phyloP scores from a whole-genome alignment of 768 basidiomycete species.

The Boletus subparvulus region DNA sequence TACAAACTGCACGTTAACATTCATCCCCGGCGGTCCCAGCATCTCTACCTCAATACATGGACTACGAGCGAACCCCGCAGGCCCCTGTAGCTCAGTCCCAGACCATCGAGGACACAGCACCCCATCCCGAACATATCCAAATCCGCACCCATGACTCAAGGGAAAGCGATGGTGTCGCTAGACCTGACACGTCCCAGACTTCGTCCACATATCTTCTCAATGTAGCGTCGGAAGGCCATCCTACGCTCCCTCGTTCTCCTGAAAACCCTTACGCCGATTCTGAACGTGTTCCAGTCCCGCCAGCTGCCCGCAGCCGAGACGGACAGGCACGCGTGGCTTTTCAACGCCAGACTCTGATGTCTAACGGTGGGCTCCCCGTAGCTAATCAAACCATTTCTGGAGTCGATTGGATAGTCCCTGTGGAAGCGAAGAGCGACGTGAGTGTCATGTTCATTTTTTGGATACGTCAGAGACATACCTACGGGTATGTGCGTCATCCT shows the following conservation, averaged over 20 bases:
- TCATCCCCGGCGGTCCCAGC: not conserved
- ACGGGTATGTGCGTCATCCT: not conserved
- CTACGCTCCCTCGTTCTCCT: not conserved
- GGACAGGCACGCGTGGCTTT: slow-evolving; percentile 13
- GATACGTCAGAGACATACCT: not conserved
- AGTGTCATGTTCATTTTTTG: not conserved
- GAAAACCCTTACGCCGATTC: slow-evolving; percentile 9
- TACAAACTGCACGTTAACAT: not conserved
- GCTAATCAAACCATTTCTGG: not conserved
- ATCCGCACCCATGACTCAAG: not conserved
- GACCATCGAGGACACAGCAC: not conserved
- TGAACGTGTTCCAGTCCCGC: slow-evolving; percentile 4
- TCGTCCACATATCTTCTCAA: slow-evolving; percentile 9
- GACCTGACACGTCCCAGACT: not conserved
- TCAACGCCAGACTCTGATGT: slow-evolving; percentile 1
- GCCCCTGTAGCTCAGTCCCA: not conserved
- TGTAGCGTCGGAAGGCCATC: slow-evolving; percentile 5
- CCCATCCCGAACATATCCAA: slow-evolving; percentile 6
- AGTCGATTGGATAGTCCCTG: slow-evolving; percentile 30
- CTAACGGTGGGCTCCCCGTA: not conserved
- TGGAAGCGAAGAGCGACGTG: slow-evolving; percentile 20
- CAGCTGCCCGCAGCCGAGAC: slow-evolving; percentile 15
- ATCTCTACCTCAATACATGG: slow-evolving; percentile 13
- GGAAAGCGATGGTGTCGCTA: not conserved
- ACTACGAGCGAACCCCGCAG: slow-evolving; percentile 3